Evolutionary conservation across 2,329 filamentous ascomycete species (phyloP).

Genomic region (Arthrocladium fulminans): DNA sequence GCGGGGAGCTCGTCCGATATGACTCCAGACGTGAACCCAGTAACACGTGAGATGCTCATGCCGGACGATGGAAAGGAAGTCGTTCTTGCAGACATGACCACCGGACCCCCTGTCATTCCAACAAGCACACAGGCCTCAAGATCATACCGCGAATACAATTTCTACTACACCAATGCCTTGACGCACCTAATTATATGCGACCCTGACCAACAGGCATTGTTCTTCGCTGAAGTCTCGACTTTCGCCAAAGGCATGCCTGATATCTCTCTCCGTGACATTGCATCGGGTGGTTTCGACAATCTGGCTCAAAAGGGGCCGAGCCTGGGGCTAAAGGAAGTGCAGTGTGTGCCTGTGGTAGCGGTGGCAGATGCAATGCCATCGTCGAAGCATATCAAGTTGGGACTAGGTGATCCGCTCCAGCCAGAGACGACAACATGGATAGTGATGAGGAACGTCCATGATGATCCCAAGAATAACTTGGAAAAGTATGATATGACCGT

Average conservation of each 20-base stretch:
- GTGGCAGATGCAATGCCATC: conserved; percentile 2
- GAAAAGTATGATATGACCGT: conserved; percentile 5
- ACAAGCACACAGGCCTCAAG: not conserved
- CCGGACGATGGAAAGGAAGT: conserved; percentile 1
- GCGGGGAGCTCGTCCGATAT: not conserved
- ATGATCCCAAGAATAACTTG: not conserved
- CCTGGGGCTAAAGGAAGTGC: not conserved
- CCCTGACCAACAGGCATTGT: conserved; percentile 3
- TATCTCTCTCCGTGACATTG: not conserved
- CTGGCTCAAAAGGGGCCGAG: not conserved
- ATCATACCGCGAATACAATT: conserved; percentile 7
- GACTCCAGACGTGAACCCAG: not conserved
- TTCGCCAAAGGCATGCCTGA: conserved; percentile 7
- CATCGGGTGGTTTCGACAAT: not conserved
- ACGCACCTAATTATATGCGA: conserved; percentile 7
- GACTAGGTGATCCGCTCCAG: conserved; percentile 3
- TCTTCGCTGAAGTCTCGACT: conserved; percentile 3
- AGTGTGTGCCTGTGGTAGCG: not conserved
- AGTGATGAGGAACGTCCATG: conserved; percentile 5
- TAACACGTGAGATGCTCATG: not conserved
- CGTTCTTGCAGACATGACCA: not conserved
- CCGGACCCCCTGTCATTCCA: not conserved
- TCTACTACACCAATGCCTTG: conserved; percentile 7
- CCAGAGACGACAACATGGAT: conserved; percentile 1
- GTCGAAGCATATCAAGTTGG: conserved; percentile 6